A percentile compares a stretch with the other conserved stretches of the same genome.
phyloP scores from a whole-genome alignment of 176 grass and related monocot genomes.

The Luzula sylvatica region DNA sequence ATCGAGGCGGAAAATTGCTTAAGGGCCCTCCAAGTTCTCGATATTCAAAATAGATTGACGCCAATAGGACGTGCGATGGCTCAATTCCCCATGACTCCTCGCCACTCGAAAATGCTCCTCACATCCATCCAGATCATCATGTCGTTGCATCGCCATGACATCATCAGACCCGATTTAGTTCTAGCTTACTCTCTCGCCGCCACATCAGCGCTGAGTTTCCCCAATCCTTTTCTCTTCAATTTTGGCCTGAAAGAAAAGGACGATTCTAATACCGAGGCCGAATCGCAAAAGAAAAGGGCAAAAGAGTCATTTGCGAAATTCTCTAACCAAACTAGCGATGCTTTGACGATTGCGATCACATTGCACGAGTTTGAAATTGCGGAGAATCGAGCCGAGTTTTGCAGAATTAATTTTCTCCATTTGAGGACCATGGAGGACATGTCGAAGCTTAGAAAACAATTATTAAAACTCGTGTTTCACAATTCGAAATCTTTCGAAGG shows the following conservation, averaged over 20 bases:
- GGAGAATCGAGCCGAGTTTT: slow-evolving; percentile 56
- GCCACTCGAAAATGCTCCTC: slow-evolving; percentile 83
- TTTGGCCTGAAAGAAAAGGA: slow-evolving; percentile 32
- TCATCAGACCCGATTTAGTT: slow-evolving; percentile 47
- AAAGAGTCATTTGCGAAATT: slow-evolving; percentile 57
- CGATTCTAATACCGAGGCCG: slow-evolving; percentile 29
- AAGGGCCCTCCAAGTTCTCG: slow-evolving; percentile 70
- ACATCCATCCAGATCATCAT: slow-evolving; percentile 64
- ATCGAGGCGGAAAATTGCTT: slow-evolving; percentile 76
- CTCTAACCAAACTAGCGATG: slow-evolving; percentile 78
- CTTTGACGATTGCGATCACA: slow-evolving; percentile 64
- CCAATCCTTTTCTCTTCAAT: slow-evolving; percentile 67
- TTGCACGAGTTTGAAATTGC: slow-evolving; percentile 72
- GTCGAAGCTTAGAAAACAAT: slow-evolving; percentile 94
- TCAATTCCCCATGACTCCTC: slow-evolving; percentile 80
- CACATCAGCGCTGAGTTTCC: slow-evolving; percentile 81
- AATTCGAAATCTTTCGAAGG: slow-evolving; percentile 43
- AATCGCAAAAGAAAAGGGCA: slow-evolving; percentile 41
- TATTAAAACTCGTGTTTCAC: slow-evolving; percentile 72
- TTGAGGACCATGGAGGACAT: slow-evolving; percentile 97
- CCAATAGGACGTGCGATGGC: slow-evolving; percentile 81
- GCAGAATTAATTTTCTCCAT: slow-evolving; percentile 71
- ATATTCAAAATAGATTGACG: slow-evolving; percentile 44
- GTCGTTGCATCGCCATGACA: slow-evolving; percentile 29
- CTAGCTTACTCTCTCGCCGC: slow-evolving; percentile 60